A percentile compares a stretch with the other conserved stretches of the same genome.
Evolutionary conservation across 2,329 filamentous ascomycete species (phyloP).

Genomic region (Ophiostoma ips): DNA sequence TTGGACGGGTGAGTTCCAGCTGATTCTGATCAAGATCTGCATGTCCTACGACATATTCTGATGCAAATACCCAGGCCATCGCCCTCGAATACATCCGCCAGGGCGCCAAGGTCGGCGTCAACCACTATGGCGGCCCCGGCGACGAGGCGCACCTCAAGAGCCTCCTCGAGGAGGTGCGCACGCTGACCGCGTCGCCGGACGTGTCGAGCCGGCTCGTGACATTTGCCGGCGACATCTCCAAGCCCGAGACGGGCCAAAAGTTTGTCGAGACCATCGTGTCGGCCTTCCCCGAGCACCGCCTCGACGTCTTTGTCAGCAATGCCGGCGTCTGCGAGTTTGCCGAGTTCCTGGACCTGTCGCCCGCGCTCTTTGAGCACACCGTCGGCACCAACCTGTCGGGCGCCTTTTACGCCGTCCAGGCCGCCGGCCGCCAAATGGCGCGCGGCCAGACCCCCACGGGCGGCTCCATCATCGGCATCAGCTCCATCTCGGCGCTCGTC

Average conservation of each 20-base stretch:
- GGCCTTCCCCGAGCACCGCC: conserved; percentile 25
- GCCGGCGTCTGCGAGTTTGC: conserved; percentile 81
- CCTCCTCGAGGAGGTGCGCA: conserved; percentile 2
- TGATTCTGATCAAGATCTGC: too few relatives aligned
- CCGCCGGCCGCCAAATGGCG: conserved; percentile 73
- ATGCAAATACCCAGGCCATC: conserved; percentile 9
- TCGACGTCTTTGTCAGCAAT: conserved; percentile 77
- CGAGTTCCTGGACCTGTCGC: conserved; percentile 64
- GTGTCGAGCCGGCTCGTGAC: conserved; percentile 3
- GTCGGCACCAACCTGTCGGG: conserved; percentile 72
- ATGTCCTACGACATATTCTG: neutral
- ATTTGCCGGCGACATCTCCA: conserved; percentile 7
- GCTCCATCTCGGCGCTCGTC: conserved; percentile 41
- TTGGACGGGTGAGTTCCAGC: conserved; percentile 10
- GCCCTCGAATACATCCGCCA: conserved; percentile 12
- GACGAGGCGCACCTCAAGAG: conserved; percentile 9
- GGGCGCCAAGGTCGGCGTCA: conserved; percentile 11
- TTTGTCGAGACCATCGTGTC: conserved; percentile 7
- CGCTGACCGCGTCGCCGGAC: neutral
- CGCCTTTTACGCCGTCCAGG: conserved; percentile 79
- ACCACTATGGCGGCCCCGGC: conserved; percentile 8
- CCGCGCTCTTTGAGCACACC: conserved; percentile 56
- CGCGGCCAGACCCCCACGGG: conserved; percentile 45
- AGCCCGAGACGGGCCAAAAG: conserved; percentile 5
- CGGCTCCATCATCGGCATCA: conserved; percentile 51